A percentile compares a stretch with the other conserved stretches of the same genome.
phyloP scores from a whole-genome alignment of 176 grass and related monocot genomes.

The Eleusine coracana region DNA sequence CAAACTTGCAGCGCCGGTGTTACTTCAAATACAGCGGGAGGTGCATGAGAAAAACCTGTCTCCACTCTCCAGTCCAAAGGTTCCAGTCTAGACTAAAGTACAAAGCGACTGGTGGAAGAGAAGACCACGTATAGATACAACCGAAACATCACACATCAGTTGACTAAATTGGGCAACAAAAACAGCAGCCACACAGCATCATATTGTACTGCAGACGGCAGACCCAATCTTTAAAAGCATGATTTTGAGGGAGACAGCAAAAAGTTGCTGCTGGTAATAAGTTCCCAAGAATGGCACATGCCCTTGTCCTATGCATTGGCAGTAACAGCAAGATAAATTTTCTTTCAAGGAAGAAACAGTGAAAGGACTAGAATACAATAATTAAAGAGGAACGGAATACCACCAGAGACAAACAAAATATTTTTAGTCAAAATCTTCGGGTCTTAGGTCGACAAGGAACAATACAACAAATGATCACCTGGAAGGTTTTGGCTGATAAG shows the following conservation, averaged over 20 bases:
- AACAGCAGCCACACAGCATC: not conserved
- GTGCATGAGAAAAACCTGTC: not conserved
- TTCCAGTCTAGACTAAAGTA: not conserved
- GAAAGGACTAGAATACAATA: not conserved
- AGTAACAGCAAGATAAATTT: not conserved
- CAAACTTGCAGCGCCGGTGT: not conserved
- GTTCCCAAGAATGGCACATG: not conserved
- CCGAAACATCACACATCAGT: not conserved
- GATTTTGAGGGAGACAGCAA: constrained; percentile 21
- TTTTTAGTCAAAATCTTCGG: not conserved
- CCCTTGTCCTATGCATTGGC: constrained; percentile 4
- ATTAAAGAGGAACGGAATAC: not conserved
- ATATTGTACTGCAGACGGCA: not conserved
- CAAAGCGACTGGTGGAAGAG: not conserved
- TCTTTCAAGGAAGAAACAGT: constrained; percentile 7
- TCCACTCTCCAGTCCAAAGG: not conserved
- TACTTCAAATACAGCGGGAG: constrained; percentile 8
- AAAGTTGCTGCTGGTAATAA: not conserved
- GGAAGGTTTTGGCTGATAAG: not conserved
- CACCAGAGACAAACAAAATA: not conserved
- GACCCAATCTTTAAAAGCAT: not conserved
- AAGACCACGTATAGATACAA: not conserved
- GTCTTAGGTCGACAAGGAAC: not conserved
- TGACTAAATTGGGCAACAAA: not conserved
- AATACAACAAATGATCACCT: constrained; percentile 22